A percentile compares a stretch with the other conserved stretches of the same genome.
These are phyloP conservation scores for Cyberlindnera galapagoensis DNA, from an alignment of 805 yeast genomes.

Conservation along the genomic window DNA sequence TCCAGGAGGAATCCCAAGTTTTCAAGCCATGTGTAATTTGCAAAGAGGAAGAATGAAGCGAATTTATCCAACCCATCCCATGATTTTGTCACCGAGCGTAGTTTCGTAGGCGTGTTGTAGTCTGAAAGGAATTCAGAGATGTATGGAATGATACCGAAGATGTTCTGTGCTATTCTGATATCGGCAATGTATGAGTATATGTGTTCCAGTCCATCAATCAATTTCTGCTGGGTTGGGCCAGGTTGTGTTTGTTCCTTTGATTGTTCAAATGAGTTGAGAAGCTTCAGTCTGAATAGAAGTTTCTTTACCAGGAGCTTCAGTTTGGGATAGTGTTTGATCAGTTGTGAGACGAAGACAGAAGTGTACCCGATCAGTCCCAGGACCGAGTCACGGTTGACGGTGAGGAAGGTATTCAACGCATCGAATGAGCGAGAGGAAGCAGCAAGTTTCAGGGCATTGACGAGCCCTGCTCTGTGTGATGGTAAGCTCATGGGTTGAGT, in stretches of 20 bases:
- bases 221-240: slow-evolving; percentile 4
- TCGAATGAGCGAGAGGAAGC: slow-evolving; percentile 6
- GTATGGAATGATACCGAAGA: slow-evolving; percentile 17
- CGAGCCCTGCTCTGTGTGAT: too few relatives aligned
- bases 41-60: slow-evolving; percentile 10
- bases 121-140: slow-evolving; percentile 11
- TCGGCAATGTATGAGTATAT: slow-evolving; percentile 17
- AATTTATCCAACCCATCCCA: slow-evolving; percentile 10
- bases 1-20: slow-evolving; percentile 15
- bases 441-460: not conserved
- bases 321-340: slow-evolving; percentile 15
- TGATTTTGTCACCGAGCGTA: slow-evolving; percentile 5
- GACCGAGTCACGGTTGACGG: slow-evolving; percentile 11
- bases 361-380: slow-evolving; percentile 14
- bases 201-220: slow-evolving; percentile 6
- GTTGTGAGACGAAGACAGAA: slow-evolving; percentile 9
- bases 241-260: slow-evolving; percentile 3
- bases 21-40: slow-evolving; percentile 15
- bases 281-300: slow-evolving; percentile 9
- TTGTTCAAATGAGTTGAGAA: slow-evolving; percentile 1
- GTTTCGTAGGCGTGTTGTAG: slow-evolving; percentile 12
- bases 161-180: slow-evolving; percentile 15
- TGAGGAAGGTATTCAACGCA: slow-evolving; percentile 7
- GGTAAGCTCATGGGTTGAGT: too few relatives aligned
- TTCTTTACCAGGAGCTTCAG: slow-evolving; percentile 9